Base-by-base conservation (phyloP, 768 basidiomycete genomes). In the Pleurotus giganteus region DNA sequence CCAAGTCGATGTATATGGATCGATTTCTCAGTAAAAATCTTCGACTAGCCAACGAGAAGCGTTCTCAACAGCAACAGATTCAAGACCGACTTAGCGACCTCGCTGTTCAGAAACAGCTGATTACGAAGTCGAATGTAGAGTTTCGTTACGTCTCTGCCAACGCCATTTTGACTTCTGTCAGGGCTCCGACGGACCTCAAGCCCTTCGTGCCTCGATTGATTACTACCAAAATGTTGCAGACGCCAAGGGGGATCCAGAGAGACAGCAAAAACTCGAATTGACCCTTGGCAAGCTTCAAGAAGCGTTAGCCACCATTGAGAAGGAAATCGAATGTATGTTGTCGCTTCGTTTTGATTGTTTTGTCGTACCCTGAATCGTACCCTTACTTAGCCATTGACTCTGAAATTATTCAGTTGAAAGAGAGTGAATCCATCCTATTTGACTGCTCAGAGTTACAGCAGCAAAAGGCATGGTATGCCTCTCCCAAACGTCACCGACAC, bases 161-260 rank as follows among this genome's bases (percentile, higher is more conserved):
- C 29, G 4, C n/a, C 46, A 15, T 27, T 24, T 17, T 47, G 19
- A 15, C 37, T 28, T 9, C 2, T 37, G 26, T 41, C 21, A 51
- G 49, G 49, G 34, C 32, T 24, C 49, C 29, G 49, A 50, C 37
- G 49, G 49, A 11, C 62, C 90, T 28, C 77, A 80, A 32, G 81
- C 86, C 59, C 65, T 92, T 37, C 77, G 77, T 7, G 78, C 84
- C 2, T 71, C 83, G 0, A 74, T 90, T 28, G 71, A 87, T 55
- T 93, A 91, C 63, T 90, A 84, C 63, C 86, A 91, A 65, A 70
- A 83, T 50, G 73, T 91, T 13, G 86, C 86, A 1, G 66, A 79
- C 29, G 63, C 73, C 36, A 72, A 69, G 17, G 78, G 69, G 4
- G 78, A 83, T 54, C 65, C 69, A 1, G 73, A 74, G 44, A 83